A percentile compares a stretch with the other conserved stretches of the same genome.
These are phyloP conservation scores for Elsinoe perseae DNA, from an alignment of 2,329 filamentous ascomycete genomes.

Conservation along the genomic window DNA sequence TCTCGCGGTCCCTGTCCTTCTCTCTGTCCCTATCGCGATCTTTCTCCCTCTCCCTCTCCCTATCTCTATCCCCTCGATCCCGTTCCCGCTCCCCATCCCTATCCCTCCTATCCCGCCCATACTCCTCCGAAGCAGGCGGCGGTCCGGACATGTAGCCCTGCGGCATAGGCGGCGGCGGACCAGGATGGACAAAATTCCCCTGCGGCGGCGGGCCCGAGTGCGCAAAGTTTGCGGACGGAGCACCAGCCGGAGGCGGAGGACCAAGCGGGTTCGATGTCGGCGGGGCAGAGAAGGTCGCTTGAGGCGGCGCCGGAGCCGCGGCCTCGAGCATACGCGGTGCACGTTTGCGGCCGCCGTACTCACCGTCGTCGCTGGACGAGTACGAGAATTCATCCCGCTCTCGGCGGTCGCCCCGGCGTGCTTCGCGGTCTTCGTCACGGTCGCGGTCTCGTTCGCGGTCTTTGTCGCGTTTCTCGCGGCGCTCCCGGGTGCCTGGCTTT, in stretches of 20 bases:
- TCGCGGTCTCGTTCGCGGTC: constrained; percentile 24
- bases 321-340: constrained; percentile 30
- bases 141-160: not conserved
- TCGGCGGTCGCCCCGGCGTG: constrained; percentile 17
- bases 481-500: constrained; percentile 21
- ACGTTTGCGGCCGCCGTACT: constrained; percentile 27
- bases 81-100: constrained; percentile 11
- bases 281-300: not conserved
- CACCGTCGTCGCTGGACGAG: constrained; percentile 25
- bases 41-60: not conserved
- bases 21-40: constrained; percentile 7
- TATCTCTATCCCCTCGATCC: constrained; percentile 9
- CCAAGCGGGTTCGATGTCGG: not conserved
- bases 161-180: constrained; percentile 1
- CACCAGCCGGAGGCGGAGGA: not conserved
- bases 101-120: constrained; percentile 11
- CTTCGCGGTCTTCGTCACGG: constrained; percentile 20
- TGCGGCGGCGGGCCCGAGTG: not conserved
- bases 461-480: constrained; percentile 21
- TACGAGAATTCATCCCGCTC: constrained; percentile 30
- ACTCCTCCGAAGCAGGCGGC: constrained; percentile 7
- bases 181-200: not conserved
- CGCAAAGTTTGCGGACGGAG: not conserved
- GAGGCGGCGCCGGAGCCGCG: not conserved
- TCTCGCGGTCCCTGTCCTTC: constrained; percentile 15